Evolutionary conservation across 495 filamentous ascomycete genomes (phyloP), one percentile per base, ranked within the genome.

Genomic region (Lepidopterella palustris): DNA sequence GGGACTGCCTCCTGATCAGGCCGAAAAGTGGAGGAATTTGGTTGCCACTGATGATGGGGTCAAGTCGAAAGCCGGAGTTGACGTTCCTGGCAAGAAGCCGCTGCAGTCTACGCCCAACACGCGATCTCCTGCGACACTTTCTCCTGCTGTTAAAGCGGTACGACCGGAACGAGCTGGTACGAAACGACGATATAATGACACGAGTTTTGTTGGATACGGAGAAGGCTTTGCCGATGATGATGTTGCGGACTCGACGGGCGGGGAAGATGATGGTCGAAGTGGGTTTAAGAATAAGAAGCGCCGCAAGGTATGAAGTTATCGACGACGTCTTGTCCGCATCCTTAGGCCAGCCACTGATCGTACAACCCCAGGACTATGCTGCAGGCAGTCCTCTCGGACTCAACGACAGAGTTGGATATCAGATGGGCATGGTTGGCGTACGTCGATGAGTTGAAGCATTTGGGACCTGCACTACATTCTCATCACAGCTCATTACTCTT

Each of bases 141-240:
- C 63, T 23, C 56, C 57, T 4, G 58, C 45, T 10, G 21, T 58
- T 18, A 45, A 60, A 58, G 15, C 45, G n/a, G 50, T 62, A 9
- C 75, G 84, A 31, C 83, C 87, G 2, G 84, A 78, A 65, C 81
- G 82, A 27, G 31, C 64, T 53, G 80, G 80, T 28, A 84, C 82
- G 64, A 87, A 87, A 73, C 76, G 86, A 61, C 75, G 82, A 62
- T 89, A 89, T 67, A 80, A 84, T 65, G 86, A 88, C 27, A 74
- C 74, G 45, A 84, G 82, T 63, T 89, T 84, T 68, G 80, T 80
- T 53, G 86, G 86, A 4, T 89, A 89, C 61, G 81, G 78, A 51
- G 85, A 87, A 73, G 84, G 81, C 10, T 84, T 73, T 68, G 74
- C 75, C 10, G 81, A 84, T 66, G 82, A 84, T 54, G 80, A 83